Conservation (phyloP, 768 basidiomycete genomes). For the Erythrobasidium yunnanense region DNA sequence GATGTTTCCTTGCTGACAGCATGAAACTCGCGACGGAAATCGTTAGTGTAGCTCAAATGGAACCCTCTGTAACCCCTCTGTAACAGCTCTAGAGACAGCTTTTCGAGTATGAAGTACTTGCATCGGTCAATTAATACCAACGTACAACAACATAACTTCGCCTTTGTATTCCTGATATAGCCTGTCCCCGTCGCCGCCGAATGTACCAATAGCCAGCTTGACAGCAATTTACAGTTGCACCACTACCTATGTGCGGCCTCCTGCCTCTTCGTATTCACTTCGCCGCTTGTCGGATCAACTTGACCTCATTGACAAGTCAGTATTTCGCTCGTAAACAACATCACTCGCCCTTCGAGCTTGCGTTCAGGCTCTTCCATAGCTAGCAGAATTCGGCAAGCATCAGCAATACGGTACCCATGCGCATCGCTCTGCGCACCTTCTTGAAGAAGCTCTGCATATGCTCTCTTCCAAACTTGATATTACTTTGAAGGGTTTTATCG, state of each 20-base stretch:
- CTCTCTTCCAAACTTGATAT: slow-evolving; percentile 17
- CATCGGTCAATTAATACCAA: too few species aligned
- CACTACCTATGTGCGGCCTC: not conserved
- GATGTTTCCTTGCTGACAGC: slow-evolving; percentile 24
- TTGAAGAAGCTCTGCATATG: slow-evolving; percentile 9
- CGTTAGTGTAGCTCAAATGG: too few species aligned
- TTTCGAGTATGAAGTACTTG: too few species aligned
- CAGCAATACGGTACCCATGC: not conserved
- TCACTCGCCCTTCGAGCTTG: not conserved
- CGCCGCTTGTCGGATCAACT: not conserved
- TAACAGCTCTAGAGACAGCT: too few species aligned
- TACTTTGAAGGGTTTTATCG: not conserved
- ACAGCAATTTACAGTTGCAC: not conserved
- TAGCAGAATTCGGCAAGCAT: not conserved
- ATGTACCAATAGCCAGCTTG: not conserved
- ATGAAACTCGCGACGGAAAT: too few species aligned
- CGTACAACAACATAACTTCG: too few species aligned
- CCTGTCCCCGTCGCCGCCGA: too few species aligned
- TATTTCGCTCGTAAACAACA: not conserved
- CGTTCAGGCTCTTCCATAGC: not conserved
- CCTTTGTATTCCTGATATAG: too few species aligned
- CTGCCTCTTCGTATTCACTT: too few species aligned
- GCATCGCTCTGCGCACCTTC: not conserved
- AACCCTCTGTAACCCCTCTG: too few species aligned
- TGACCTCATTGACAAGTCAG: not conserved